Evolutionary conservation across 2,329 filamentous ascomycete genomes (phyloP).

Genomic region (Aspergillus unguis): DNA sequence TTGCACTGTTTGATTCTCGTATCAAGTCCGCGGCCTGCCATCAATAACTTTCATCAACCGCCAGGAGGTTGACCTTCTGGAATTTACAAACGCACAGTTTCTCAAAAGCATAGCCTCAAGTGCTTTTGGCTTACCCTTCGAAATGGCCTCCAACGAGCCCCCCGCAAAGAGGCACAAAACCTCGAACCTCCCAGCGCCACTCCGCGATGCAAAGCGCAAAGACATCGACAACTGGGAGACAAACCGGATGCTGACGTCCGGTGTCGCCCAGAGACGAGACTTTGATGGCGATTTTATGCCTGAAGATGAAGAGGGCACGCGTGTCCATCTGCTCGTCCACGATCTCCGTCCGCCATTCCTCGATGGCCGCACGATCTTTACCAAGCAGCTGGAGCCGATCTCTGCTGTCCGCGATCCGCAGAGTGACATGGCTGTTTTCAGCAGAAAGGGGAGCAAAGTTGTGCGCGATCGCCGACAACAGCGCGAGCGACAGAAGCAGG

Average conservation of each 20-base stretch:
- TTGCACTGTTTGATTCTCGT: slow-evolving; percentile 30
- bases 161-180: slow-evolving; percentile 41
- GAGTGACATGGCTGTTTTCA: slow-evolving; percentile 98
- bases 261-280: slow-evolving; percentile 85
- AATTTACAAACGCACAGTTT: not conserved
- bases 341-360: slow-evolving; percentile 92
- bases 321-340: slow-evolving; percentile 88
- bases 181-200: slow-evolving; percentile 33
- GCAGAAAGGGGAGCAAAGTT: slow-evolving; percentile 87
- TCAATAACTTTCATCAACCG: slow-evolving; percentile 9
- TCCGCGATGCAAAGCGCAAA: slow-evolving; percentile 64
- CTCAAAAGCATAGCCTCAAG: not conserved
- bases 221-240: slow-evolving; percentile 98
- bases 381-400: slow-evolving; percentile 92
- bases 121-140: not conserved
- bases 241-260: slow-evolving; percentile 95
- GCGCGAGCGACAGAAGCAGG: slow-evolving; percentile 88
- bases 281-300: slow-evolving; percentile 79
- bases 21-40: not conserved
- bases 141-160: slow-evolving; percentile 37
- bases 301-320: slow-evolving; percentile 77
- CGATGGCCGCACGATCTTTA: slow-evolving; percentile 93
- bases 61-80: slow-evolving; percentile 9
- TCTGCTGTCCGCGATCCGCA: slow-evolving; percentile 89
- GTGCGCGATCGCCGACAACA: slow-evolving; percentile 89